A percentile compares a stretch with the other conserved stretches of the same genome.
These are phyloP conservation scores for Heritiera littoralis DNA, from an alignment of 345 rosid species.

Conservation along the genomic window DNA sequence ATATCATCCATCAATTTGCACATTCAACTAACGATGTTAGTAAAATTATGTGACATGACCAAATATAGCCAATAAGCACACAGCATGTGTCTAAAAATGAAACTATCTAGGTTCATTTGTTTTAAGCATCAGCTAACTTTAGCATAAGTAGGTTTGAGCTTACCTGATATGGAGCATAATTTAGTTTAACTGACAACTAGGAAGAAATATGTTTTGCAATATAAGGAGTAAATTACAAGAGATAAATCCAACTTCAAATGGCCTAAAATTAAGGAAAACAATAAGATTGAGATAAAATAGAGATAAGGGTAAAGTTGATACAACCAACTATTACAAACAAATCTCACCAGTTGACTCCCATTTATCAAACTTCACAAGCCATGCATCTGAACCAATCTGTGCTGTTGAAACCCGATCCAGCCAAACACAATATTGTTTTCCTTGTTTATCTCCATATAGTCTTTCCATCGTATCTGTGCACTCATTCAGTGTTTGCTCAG, in stretches of 20 bases:
- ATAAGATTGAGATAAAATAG: neutral
- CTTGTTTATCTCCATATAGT: constrained; percentile 61
- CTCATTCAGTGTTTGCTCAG: constrained; percentile 42
- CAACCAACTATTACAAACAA: neutral
- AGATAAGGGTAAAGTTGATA: neutral
- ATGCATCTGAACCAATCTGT: constrained; percentile 57
- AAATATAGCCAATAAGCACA: neutral
- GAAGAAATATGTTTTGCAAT: neutral
- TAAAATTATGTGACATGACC: neutral
- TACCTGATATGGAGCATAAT: neutral
- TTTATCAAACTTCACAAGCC: constrained; percentile 75
- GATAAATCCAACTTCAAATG: neutral
- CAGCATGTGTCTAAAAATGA: neutral
- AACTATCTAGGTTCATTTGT: neutral
- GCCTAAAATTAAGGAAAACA: neutral
- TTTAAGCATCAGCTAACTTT: neutral
- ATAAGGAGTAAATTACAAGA: neutral
- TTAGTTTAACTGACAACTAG: neutral
- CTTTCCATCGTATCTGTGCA: constrained; percentile 43
- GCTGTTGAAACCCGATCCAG: constrained; percentile 57
- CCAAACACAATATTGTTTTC: constrained; percentile 59
- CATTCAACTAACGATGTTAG: neutral
- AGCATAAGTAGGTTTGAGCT: neutral
- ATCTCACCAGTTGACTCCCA: constrained; percentile 75
- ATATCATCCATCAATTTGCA: neutral